Base-by-base conservation (phyloP, 2,329 filamentous ascomycete species). In the Xylaria hypoxylon region DNA sequence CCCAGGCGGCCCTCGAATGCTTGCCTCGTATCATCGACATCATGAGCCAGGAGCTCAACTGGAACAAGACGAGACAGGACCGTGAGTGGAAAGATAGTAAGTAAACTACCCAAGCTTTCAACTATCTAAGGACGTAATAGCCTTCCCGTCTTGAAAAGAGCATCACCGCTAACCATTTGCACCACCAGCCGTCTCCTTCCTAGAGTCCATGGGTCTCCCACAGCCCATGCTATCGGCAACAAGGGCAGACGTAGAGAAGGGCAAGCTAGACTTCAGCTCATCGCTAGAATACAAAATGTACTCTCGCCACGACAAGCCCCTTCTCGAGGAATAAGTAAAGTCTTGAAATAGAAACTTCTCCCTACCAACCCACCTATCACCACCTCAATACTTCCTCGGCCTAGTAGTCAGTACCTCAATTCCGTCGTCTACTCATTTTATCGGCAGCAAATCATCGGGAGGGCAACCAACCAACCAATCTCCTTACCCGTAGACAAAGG, bases 11-110 rank as follows among this genome's bases (percentile, higher is more conserved):
- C 0, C 87, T 97, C 10, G 93, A 97, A 80, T 90, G 93, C 1
- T 85, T 97, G 51, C 94, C 95, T 5, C 86, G 82, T 64, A 88
- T 97, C 64, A 96, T 97, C 75, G 94, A 97, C 77, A 86, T 97
- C 67, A 97, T 97, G 94, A 86, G 84, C 38, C 88, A 91, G 73
- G 94, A 97, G 82, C 83, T 97, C 66, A 85, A 89, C 65, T 97
- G 94, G 94, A 88, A 90, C 75, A 81, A 78, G 63, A 84, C 85
- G 72, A 84, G 94, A 69, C 91, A 93, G 80, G 90, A 94, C 5
- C 74, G 85, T 17, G 94, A 97, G 79, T 97, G 94, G 93, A 90
- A 84, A 76, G 89, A 96, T 68, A 88, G 85, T 87, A 79, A 79
- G 86, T 85, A 52, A 24, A 51, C 22, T 2, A 28, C 15, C 7